phyloP scores from a whole-genome alignment of 208 protist species.

The Leptomonas pyrrhocoris region DNA sequence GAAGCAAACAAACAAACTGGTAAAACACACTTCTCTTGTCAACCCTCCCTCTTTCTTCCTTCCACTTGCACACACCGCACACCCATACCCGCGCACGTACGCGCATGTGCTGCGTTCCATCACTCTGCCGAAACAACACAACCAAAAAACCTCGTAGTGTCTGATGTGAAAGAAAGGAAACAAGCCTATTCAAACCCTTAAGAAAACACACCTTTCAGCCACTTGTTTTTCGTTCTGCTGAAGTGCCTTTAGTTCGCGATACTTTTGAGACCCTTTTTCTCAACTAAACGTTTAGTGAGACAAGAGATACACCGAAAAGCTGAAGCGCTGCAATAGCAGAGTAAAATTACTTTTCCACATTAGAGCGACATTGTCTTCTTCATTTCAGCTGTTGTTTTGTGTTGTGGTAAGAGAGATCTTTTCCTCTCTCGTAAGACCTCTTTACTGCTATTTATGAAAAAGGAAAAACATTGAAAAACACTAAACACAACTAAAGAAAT shows the following conservation, averaged over 20 bases:
- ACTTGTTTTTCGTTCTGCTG: not conserved
- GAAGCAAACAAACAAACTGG: too few species aligned
- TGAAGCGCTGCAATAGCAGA: not conserved
- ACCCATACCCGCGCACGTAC: too few species aligned
- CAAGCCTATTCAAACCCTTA: constrained; percentile 5
- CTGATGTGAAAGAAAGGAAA: not conserved
- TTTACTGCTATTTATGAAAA: not conserved
- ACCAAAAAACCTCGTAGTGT: too few species aligned
- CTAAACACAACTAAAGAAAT: not conserved
- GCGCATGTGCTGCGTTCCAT: too few species aligned
- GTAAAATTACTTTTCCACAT: not conserved
- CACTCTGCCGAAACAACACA: not conserved
- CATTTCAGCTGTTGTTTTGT: too few species aligned
- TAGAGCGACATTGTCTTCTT: too few species aligned
- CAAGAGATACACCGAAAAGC: not conserved
- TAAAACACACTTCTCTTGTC: too few species aligned
- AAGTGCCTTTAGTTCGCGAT: not conserved
- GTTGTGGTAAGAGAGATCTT: too few species aligned
- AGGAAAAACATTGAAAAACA: constrained; percentile 4
- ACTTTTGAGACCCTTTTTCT: not conserved
- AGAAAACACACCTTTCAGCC: not conserved
- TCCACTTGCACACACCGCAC: too few species aligned
- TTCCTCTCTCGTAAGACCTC: too few species aligned
- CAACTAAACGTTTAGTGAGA: not conserved
- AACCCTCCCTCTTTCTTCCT: too few species aligned